A percentile compares a stretch with the other conserved stretches of the same genome.
These are phyloP conservation scores for Hypoxylon sp. DNA, from an alignment of 2,329 filamentous ascomycete species.

Conservation along the genomic window DNA sequence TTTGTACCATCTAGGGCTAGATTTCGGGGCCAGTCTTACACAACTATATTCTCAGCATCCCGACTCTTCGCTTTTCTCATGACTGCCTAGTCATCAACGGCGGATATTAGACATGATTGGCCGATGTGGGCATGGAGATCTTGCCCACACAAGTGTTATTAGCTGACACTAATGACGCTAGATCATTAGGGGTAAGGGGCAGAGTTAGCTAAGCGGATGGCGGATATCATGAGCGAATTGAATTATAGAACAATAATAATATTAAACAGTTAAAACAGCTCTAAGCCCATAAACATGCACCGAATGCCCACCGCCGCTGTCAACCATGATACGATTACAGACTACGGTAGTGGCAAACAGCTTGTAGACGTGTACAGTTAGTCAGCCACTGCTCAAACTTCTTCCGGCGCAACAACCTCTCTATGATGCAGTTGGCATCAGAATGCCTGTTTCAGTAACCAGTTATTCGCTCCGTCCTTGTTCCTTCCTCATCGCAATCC, in stretches of 20 bases:
- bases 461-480: too few species aligned
- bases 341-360: not conserved
- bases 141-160: not conserved
- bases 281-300: too few species aligned
- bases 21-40: not conserved
- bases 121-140: not conserved
- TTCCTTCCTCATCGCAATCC: not conserved
- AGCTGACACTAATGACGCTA: not conserved
- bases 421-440: too few species aligned
- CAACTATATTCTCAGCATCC: not conserved
- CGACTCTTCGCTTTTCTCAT: not conserved
- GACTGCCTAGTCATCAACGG: not conserved
- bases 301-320: not conserved
- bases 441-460: too few species aligned
- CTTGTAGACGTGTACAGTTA: not conserved
- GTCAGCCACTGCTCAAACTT: too few species aligned
- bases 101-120: not conserved
- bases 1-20: not conserved
- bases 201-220: not conserved
- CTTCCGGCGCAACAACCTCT: too few species aligned
- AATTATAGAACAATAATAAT: slow-evolving; percentile 3
- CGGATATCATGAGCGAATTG: not conserved
- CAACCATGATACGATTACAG: too few species aligned
- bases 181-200: not conserved
- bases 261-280: not conserved